Percentiles rank a stretch among this genome's conserved stretches.
phyloP scores from a whole-genome alignment of 768 basidiomycete genomes.

The Podaxis carcinomalis region DNA sequence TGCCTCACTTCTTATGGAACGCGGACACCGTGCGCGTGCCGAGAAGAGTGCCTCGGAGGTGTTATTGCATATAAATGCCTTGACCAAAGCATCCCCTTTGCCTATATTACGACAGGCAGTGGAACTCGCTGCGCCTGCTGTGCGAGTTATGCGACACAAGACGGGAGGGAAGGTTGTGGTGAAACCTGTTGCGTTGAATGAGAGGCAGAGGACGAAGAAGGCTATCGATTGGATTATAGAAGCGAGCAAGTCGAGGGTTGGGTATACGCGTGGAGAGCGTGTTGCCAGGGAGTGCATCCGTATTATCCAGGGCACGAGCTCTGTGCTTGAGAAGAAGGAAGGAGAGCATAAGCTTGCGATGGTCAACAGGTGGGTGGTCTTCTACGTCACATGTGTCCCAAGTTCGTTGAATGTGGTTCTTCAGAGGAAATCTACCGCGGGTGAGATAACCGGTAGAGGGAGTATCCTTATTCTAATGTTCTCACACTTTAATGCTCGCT shows the following conservation, averaged over 20 bases:
- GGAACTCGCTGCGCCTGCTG: slow-evolving; percentile 61
- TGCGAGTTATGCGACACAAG: slow-evolving; percentile 55
- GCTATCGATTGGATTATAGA: slow-evolving; percentile 73
- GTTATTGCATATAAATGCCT: slow-evolving; percentile 66
- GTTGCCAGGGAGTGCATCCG: slow-evolving; percentile 77
- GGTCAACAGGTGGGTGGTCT: slow-evolving; percentile 63
- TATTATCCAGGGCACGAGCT: slow-evolving; percentile 59
- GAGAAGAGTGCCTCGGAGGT: slow-evolving; percentile 52
- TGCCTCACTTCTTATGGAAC: slow-evolving; percentile 52
- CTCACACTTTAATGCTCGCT: background rate
- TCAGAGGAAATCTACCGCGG: slow-evolving; percentile 13
- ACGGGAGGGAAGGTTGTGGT: slow-evolving; percentile 61
- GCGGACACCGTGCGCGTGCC: slow-evolving; percentile 65
- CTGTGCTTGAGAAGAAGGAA: slow-evolving; percentile 57
- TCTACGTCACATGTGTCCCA: background rate
- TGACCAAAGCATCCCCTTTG: slow-evolving; percentile 75
- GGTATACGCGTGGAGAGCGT: slow-evolving; percentile 59
- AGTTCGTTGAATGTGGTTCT: background rate
- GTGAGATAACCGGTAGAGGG: background rate
- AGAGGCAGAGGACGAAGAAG: slow-evolving; percentile 70
- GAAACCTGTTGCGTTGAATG: slow-evolving; percentile 69
- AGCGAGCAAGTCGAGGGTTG: slow-evolving; percentile 52
- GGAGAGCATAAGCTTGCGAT: slow-evolving; percentile 66
- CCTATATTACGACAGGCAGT: slow-evolving; percentile 78
- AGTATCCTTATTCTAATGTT: background rate